Conservation (phyloP, 108 stramenopile genomes). For the Skeletonema costatum region DNA sequence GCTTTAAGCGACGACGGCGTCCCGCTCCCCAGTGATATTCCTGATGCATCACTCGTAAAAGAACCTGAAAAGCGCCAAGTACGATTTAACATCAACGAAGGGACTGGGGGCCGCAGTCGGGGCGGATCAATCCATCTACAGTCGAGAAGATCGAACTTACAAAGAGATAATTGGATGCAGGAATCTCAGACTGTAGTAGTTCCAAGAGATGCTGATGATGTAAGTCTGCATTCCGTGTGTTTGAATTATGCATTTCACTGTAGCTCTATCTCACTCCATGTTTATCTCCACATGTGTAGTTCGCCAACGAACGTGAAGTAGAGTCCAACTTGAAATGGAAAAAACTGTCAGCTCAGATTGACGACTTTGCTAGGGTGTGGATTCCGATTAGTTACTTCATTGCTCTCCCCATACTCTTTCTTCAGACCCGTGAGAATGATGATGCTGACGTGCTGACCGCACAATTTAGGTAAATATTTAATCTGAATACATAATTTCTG, state of each 20-base stretch:
- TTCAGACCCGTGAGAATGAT: neutral
- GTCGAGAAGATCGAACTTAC: neutral
- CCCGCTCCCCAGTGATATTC: neutral
- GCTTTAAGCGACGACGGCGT: neutral
- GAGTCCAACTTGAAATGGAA: conserved; percentile 33
- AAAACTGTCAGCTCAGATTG: conserved; percentile 18
- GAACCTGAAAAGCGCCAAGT: neutral
- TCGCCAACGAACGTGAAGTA: conserved; percentile 26
- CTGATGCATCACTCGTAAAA: no score
- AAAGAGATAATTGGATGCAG: neutral
- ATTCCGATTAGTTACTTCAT: conserved; percentile 28
- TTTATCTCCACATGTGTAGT: neutral
- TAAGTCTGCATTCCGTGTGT: neutral
- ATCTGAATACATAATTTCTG: no score
- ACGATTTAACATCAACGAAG: neutral
- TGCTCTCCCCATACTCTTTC: neutral
- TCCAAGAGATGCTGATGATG: neutral
- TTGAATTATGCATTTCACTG: neutral
- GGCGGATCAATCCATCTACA: neutral
- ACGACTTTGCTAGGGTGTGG: conserved; percentile 23
- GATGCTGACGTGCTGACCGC: no score
- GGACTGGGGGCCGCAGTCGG: no score
- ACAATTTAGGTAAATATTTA: no score
- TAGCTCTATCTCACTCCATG: neutral
- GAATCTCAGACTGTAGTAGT: neutral